Evolutionary conservation across 2,329 filamentous ascomycete genomes (phyloP), one percentile per base, ranked within the genome.

Genomic region (Phaeosphaeriaceae sp.): DNA sequence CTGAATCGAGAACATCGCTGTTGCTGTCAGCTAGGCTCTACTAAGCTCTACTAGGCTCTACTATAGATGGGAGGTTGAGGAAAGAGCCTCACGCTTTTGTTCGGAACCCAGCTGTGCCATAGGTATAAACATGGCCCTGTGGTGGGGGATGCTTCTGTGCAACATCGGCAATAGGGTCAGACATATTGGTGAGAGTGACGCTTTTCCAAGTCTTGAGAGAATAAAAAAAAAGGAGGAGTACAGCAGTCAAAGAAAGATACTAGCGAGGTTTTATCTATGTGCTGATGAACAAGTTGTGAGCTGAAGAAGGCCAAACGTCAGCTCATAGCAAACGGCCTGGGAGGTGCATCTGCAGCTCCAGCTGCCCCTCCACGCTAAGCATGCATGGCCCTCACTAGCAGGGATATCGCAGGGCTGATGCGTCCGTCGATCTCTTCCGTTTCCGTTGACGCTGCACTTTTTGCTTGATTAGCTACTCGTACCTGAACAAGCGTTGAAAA

Each of bases 1-100:
- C 91, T 29, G 91, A 94, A 71, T 95, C 90, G 66, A 97, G 88
- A 48, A 96, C 83, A 66, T 92, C 87, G 50, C 83, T 85, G 66
- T 54, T 46, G 51, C 50, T 28, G 58, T 72, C 68, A 72, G 77
- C 63, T 58, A 12, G 13, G 58, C 62, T 61, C 50, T 21, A 33
- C 32, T 34, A 23, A 29, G 33, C n/a, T 72, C 68, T 72, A 77
- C 63, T 58, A 12, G 13, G 58, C 62, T 61, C 50, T 21, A 33
- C 32, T 23, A n/a, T 13, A n/a, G 29, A n/a, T 23, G 20, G 21
- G 34, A 3, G n/a, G n/a, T 15, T 15, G 16, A 17, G 30, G 17
- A 16, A 35, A 17, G 16, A n/a, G 72, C 15, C 82, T 75, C 79
- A 87, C 83, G 85, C 84, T 77, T 86, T 87, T 78, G 87, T 87